A percentile compares a stretch with the other conserved stretches of the same genome.
Conservation (phyloP, 345 rosid genomes). For the Citrus hindsii region DNA sequence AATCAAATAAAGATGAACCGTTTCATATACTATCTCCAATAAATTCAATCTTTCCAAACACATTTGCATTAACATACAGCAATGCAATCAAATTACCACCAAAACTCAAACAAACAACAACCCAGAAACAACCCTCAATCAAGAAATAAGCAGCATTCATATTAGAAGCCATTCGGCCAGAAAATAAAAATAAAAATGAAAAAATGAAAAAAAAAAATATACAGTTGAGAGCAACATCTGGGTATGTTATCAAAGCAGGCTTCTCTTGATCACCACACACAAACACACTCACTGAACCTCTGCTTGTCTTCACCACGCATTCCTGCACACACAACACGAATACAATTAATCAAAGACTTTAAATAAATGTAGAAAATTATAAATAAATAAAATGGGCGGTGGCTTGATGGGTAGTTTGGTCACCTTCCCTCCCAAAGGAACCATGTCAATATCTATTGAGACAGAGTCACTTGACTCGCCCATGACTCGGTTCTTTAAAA, state of each 20-base stretch:
- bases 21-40: neutral
- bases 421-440: conserved; percentile 54
- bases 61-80: neutral
- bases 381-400: neutral
- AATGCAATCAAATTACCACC: neutral
- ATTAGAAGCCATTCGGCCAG: neutral
- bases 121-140: neutral
- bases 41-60: neutral
- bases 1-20: neutral
- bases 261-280: conserved; percentile 79
- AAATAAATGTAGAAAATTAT: neutral
- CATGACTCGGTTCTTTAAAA: conserved; percentile 26
- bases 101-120: neutral
- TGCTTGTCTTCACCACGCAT: conserved; percentile 69
- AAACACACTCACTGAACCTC: conserved; percentile 63
- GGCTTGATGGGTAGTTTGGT: neutral
- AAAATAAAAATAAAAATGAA: neutral
- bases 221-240: conserved; percentile 91
- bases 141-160: neutral
- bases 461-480: conserved; percentile 53
- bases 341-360: neutral
- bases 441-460: conserved; percentile 40
- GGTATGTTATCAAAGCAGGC: conserved; percentile 81
- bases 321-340: conserved; percentile 35
- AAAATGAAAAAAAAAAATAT: conserved; percentile 12